phyloP scores from a whole-genome alignment of 768 basidiomycete species.

The Lactarius akahatsu region DNA sequence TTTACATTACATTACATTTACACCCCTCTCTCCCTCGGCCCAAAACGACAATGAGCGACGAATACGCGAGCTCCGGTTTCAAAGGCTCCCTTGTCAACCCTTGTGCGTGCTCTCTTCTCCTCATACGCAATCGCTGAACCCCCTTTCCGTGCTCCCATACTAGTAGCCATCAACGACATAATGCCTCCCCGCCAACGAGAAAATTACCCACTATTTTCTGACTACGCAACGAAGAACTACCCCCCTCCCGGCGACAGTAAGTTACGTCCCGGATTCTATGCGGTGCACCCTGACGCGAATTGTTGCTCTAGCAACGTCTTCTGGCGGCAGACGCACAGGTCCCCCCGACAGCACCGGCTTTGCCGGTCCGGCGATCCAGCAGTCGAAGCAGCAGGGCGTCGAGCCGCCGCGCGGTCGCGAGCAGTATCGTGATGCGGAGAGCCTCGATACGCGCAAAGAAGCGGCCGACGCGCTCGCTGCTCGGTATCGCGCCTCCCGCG shows the following conservation, averaged over 20 bases:
- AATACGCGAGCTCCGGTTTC: slow-evolving; percentile 30
- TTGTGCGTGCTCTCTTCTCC: slow-evolving; percentile 10
- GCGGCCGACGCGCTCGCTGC: slow-evolving; percentile 27
- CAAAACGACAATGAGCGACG: slow-evolving; percentile 24
- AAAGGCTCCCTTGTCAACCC: slow-evolving; percentile 26
- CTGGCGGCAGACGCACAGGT: slow-evolving; percentile 25
- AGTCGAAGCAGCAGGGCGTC: background rate
- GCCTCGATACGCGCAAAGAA: slow-evolving; percentile 27
- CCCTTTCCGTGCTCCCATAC: background rate
- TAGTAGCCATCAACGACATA: slow-evolving; percentile 18
- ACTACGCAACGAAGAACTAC: slow-evolving; percentile 29
- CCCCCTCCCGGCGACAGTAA: slow-evolving; percentile 28
- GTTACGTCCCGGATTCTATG: too few relatives aligned
- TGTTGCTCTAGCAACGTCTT: slow-evolving; percentile 23
- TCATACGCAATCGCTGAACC: background rate
- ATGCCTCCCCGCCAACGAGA: slow-evolving; percentile 17
- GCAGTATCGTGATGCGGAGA: slow-evolving; percentile 22
- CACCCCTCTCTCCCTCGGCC: background rate
- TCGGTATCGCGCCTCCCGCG: slow-evolving; percentile 25
- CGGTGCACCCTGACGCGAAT: too few relatives aligned
- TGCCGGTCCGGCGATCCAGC: slow-evolving; percentile 8
- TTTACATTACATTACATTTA: background rate
- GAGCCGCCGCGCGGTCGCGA: background rate
- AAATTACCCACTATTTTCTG: slow-evolving; percentile 8
- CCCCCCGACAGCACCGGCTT: background rate